Percentiles rank a stretch among this genome's conserved stretches.
Conservation (phyloP, 2,329 filamentous ascomycete species). For the Hypocreales sp. region DNA sequence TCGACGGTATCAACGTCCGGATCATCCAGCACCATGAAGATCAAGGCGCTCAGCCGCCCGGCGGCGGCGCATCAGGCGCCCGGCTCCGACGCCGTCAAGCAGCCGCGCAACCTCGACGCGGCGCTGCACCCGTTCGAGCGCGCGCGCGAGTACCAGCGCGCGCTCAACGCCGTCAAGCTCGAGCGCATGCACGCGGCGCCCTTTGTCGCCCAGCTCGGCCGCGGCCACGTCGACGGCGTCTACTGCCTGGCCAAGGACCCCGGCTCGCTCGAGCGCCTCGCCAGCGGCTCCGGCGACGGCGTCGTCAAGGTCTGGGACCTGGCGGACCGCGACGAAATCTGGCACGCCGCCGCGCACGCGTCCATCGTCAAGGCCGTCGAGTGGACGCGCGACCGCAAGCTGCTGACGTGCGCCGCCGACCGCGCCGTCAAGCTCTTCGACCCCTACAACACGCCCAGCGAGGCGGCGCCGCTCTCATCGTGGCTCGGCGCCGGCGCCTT, state of each 20-base stretch:
- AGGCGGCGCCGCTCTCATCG: conserved; percentile 60
- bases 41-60: conserved; percentile 52
- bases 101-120: conserved; percentile 63
- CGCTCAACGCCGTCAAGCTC: conserved; percentile 68
- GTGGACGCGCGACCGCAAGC: conserved; percentile 74
- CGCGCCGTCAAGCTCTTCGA: conserved; percentile 83
- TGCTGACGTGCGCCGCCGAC: conserved; percentile 79
- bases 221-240: conserved; percentile 77
- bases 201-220: conserved; percentile 74
- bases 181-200: conserved; percentile 71
- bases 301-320: conserved; percentile 88
- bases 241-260: conserved; percentile 73
- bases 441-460: conserved; percentile 59
- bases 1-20: too few relatives aligned
- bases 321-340: conserved; percentile 54
- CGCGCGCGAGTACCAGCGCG: conserved; percentile 54
- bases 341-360: conserved; percentile 72
- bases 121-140: conserved; percentile 82
- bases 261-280: conserved; percentile 55
- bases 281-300: conserved; percentile 80
- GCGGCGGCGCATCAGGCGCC: conserved; percentile 48
- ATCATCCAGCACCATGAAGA: too few relatives aligned
- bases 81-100: conserved; percentile 48
- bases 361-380: conserved; percentile 85
- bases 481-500: conserved; percentile 78